Conservation (phyloP, 1,139 yeast species). For the Lodderomyces oxycetoniae region DNA sequence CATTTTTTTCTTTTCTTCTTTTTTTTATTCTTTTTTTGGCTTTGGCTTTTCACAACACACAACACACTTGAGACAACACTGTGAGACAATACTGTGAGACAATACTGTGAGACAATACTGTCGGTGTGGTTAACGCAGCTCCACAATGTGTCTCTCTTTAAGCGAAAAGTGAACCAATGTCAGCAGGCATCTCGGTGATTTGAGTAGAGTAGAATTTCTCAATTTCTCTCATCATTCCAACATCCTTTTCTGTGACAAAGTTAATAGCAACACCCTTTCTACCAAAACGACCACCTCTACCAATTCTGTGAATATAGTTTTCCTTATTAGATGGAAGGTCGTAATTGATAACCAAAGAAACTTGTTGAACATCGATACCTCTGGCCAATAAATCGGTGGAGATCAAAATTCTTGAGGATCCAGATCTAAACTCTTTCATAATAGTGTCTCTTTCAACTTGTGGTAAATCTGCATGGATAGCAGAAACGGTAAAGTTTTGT, state of each 20-base stretch:
- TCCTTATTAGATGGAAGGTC: slow-evolving; percentile 84
- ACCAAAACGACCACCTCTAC: slow-evolving; percentile 93
- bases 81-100: too few relatives aligned
- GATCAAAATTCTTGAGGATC: slow-evolving; percentile 76
- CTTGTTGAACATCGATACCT: slow-evolving; percentile 96
- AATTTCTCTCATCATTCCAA: slow-evolving; percentile 54
- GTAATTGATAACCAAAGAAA: slow-evolving; percentile 89
- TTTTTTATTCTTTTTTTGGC: too few relatives aligned
- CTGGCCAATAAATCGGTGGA: slow-evolving; percentile 98
- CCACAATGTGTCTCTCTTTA: slow-evolving; percentile 22
- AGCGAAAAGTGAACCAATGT: slow-evolving; percentile 76
- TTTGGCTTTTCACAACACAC: too few relatives aligned
- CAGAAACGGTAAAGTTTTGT: slow-evolving; percentile 81
- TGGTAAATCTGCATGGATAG: slow-evolving; percentile 98
- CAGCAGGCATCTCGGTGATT: slow-evolving; percentile 97
- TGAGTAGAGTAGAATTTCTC: slow-evolving; percentile 91
- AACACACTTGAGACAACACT: too few relatives aligned
- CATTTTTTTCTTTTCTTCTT: too few relatives aligned
- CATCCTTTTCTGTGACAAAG: slow-evolving; percentile 72
- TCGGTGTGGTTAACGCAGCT: too few relatives aligned
- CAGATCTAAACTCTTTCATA: slow-evolving; percentile 81
- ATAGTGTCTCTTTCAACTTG: slow-evolving; percentile 86
- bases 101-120: too few relatives aligned
- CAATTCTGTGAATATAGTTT: slow-evolving; percentile 90
- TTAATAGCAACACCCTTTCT: slow-evolving; percentile 94